Conservation (phyloP, 2,329 filamentous ascomycete genomes). For the Curvularia spicifera region DNA sequence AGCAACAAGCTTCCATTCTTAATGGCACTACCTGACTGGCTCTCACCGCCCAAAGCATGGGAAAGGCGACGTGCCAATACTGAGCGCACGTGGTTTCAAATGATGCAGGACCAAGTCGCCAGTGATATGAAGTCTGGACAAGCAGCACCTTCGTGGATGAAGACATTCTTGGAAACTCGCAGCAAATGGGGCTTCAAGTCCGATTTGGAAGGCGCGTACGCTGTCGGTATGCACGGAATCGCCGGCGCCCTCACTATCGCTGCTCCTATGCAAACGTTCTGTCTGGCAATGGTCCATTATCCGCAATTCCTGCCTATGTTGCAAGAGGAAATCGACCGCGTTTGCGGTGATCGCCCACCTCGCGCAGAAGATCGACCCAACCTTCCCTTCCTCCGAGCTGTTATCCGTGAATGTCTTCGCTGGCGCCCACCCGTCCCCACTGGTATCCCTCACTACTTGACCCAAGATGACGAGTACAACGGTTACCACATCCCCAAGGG, state of each 20-base stretch:
- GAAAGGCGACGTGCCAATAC: constrained; percentile 53
- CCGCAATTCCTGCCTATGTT: constrained; percentile 52
- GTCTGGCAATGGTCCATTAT: constrained; percentile 55
- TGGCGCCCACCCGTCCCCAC: constrained; percentile 56
- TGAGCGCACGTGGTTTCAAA: constrained; percentile 53
- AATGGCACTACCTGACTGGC: constrained; percentile 54
- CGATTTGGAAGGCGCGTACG: constrained; percentile 55
- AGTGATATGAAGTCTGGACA: constrained; percentile 44
- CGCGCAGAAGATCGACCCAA: constrained; percentile 48
- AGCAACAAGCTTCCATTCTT: constrained; percentile 55
- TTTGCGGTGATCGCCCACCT: constrained; percentile 49
- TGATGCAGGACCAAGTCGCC: constrained; percentile 53
- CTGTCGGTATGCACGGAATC: constrained; percentile 57
- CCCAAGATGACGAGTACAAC: constrained; percentile 63
- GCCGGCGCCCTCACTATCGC: constrained; percentile 56
- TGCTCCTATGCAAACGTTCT: constrained; percentile 56
- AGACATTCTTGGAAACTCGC: constrained; percentile 51
- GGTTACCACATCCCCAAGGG: constrained; percentile 65
- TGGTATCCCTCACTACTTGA: constrained; percentile 61
- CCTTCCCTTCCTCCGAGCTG: constrained; percentile 49
- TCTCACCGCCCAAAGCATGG: constrained; percentile 54
- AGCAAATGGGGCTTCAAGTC: constrained; percentile 51
- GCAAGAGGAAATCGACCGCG: constrained; percentile 51
- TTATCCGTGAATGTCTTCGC: constrained; percentile 50
- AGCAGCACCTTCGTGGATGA: constrained; percentile 53